A percentile compares a stretch with the other conserved stretches of the same genome.
Evolutionary conservation across 2,329 filamentous ascomycete genomes (phyloP).

Genomic region (Aspergillus ochraceoroseus): DNA sequence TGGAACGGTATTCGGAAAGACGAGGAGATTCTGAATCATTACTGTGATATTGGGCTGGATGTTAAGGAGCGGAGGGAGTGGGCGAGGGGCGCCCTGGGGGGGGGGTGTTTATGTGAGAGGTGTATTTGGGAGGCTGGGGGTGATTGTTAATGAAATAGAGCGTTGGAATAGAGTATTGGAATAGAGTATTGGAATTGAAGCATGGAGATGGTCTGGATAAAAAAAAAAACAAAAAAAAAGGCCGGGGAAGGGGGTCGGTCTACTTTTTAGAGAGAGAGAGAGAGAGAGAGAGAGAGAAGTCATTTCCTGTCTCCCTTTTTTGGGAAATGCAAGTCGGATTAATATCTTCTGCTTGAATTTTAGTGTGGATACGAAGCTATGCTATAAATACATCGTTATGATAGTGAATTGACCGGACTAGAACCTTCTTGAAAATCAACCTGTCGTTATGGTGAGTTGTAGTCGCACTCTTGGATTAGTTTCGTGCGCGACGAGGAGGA

Average conservation of each 20-base stretch:
- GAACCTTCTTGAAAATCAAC: no score
- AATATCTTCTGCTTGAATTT: background rate
- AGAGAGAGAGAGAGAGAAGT: no score
- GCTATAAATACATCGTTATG: conserved; percentile 8
- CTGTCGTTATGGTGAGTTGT: no score
- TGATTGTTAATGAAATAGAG: conserved; percentile 11
- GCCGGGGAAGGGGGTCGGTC: no score
- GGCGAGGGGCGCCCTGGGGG: conserved; percentile 81
- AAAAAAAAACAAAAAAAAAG: no score
- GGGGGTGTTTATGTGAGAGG: conserved; percentile 78
- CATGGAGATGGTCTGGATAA: no score
- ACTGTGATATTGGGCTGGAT: conserved; percentile 76
- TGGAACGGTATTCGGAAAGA: conserved; percentile 57
- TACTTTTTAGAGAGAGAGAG: no score
- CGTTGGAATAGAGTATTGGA: background rate
- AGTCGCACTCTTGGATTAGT: no score
- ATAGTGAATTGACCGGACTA: no score
- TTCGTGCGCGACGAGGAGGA: conserved; percentile 17
- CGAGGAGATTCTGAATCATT: conserved; percentile 88
- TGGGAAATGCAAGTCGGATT: conserved; percentile 3
- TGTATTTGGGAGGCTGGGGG: conserved; percentile 65
- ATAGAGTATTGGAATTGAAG: no score
- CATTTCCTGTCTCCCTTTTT: no score
- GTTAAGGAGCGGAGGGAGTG: conserved; percentile 82
- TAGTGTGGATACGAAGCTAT: background rate